These are phyloP conservation scores for Wickerhamiella infanticola DNA, from an alignment of 1,139 yeast genomes.

Conservation along the genomic window DNA sequence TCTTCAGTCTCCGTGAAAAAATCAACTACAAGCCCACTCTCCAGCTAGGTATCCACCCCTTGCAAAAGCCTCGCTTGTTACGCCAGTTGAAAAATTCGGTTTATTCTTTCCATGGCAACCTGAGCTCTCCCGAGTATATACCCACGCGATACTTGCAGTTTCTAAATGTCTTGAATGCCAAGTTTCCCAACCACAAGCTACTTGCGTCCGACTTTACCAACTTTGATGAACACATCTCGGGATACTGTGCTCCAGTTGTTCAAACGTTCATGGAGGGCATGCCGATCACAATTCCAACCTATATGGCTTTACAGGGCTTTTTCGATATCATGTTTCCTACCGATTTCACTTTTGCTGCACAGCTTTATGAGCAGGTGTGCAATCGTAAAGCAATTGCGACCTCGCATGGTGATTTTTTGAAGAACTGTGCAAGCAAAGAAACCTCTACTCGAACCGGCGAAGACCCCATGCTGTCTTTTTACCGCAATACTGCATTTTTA, in stretches of 20 bases:
- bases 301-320: slow-evolving; percentile 70
- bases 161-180: slow-evolving; percentile 43
- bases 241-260: slow-evolving; percentile 68
- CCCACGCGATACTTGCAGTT: slow-evolving; percentile 64
- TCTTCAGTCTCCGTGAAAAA: slow-evolving; percentile 39
- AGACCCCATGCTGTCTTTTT: slow-evolving; percentile 74
- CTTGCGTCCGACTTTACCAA: slow-evolving; percentile 59
- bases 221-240: slow-evolving; percentile 45
- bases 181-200: slow-evolving; percentile 64
- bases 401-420: slow-evolving; percentile 45
- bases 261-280: slow-evolving; percentile 57
- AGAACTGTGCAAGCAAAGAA: slow-evolving; percentile 56
- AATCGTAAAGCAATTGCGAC: not conserved
- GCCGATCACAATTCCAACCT: slow-evolving; percentile 57
- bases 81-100: slow-evolving; percentile 26
- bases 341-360: slow-evolving; percentile 48
- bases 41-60: slow-evolving; percentile 25
- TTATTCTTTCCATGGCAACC: slow-evolving; percentile 49
- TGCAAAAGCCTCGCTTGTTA: slow-evolving; percentile 22
- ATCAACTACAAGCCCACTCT: slow-evolving; percentile 20
- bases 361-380: slow-evolving; percentile 47
- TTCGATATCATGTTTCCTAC: slow-evolving; percentile 85
- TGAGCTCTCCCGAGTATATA: slow-evolving; percentile 63
- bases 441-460: slow-evolving; percentile 68
- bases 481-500: slow-evolving; percentile 63